Conservation (phyloP, 352 stramenopile species). For the Thalassiosira livingstoniorum region DNA sequence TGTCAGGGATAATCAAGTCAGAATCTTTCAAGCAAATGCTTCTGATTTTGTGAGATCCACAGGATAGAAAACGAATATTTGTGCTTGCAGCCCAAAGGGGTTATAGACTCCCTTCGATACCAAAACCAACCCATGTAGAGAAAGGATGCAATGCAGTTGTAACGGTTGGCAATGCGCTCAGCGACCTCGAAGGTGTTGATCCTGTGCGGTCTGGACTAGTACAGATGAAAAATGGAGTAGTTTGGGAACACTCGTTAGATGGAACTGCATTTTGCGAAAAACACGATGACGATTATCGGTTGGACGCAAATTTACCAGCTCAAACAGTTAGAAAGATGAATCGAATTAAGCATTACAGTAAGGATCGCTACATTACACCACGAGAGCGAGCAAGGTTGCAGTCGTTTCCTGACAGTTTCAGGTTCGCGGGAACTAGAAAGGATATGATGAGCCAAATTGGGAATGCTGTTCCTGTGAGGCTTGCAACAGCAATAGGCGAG, state of each 20-base stretch:
- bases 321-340: slow-evolving; percentile 47
- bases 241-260: slow-evolving; percentile 23
- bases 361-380: slow-evolving; percentile 26
- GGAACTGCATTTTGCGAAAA: slow-evolving; percentile 8
- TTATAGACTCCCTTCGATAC: slow-evolving; percentile 33
- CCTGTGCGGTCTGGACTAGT: slow-evolving; percentile 18
- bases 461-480: slow-evolving; percentile 40
- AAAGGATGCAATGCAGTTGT: slow-evolving; percentile 28
- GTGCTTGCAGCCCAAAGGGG: slow-evolving; percentile 38
- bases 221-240: slow-evolving; percentile 14
- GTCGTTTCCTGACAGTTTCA: slow-evolving; percentile 43
- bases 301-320: slow-evolving; percentile 10
- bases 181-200: slow-evolving; percentile 43
- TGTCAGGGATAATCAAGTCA: slow-evolving; percentile 42
- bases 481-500: slow-evolving; percentile 39
- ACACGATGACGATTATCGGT: slow-evolving; percentile 30
- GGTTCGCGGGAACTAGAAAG: slow-evolving; percentile 20
- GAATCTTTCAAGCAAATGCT: slow-evolving; percentile 9
- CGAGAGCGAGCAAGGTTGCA: slow-evolving; percentile 29
- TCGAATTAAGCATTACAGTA: slow-evolving; percentile 38
- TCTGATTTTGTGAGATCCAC: slow-evolving; percentile 55
- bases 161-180: slow-evolving; percentile 22
- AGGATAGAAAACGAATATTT: slow-evolving; percentile 47
- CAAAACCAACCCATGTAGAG: slow-evolving; percentile 33
- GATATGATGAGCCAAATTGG: slow-evolving; percentile 44